Base-by-base conservation (phyloP, 257 asterid species). In the Haberlea rhodopensis region DNA sequence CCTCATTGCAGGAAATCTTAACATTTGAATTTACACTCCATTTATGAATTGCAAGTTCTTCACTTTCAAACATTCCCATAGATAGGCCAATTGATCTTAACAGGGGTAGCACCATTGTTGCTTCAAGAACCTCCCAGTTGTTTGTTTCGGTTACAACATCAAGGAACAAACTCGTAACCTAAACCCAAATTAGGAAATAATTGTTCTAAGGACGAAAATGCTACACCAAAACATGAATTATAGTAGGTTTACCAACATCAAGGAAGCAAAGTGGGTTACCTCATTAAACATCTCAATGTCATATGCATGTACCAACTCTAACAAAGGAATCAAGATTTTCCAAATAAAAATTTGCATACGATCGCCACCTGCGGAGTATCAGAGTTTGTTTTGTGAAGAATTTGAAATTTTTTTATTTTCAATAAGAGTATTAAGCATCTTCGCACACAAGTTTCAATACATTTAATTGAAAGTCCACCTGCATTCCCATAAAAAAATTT, bases 1-100 rank as follows among this genome's bases (percentile, higher is more conserved):
- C 72, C 71, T 59, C 67, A 57, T 75, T 75, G 68, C 51, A 69
- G 15, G 65, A 68, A 69, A 56, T 76, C 53, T 68, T 71, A 71
- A 45, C 66, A 52, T 63, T 68, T 24, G 78, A 71, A 31, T 24
- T 59, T 60, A 80, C 58, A 62, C 73, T 77, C 95, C 94, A 87
- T 60, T 74, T 70, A 77, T 75, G 79, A 34, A 83, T 69, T 29
- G 87, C 79, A 15, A 75, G 58, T 65, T 81, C 77, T 53, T 82
- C 85, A 71, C 77, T 87, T 74, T 78, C 79, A 64, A 21, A 71
- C 75, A 81, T 76, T 66, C 90, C 92, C 81, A 85, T 73, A 51
- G 97, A 87, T 57, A 78, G 71, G 64, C 94, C 89, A 57, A 90
- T 72, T 55, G 85, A 82, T 79, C 94, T 79, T 74, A 90, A 82